Evolutionary conservation across 441 rosid species (phyloP).

Genomic region (Erodium trifolium): DNA sequence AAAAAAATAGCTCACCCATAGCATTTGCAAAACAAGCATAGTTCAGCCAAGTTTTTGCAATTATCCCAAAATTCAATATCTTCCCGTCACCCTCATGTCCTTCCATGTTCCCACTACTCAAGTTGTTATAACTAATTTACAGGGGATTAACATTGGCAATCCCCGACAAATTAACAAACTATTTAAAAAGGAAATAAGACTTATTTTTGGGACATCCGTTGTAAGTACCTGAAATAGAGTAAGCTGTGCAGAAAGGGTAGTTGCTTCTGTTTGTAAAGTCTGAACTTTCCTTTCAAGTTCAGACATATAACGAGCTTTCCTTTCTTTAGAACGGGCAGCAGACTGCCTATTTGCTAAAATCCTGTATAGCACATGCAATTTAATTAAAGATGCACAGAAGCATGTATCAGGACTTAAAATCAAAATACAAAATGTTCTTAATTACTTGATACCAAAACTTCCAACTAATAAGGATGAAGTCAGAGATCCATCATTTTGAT

Average conservation of each 20-base stretch:
- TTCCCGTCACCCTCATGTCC: not conserved
- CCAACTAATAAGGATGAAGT: not conserved
- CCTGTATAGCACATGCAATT: slow-evolving; percentile 26
- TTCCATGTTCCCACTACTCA: not conserved
- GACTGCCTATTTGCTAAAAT: slow-evolving; percentile 84
- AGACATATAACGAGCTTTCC: slow-evolving; percentile 71
- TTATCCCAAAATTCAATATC: too few relatives aligned
- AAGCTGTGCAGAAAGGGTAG: slow-evolving; percentile 79
- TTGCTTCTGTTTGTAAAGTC: slow-evolving; percentile 48
- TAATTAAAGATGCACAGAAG: not conserved
- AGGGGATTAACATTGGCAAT: not conserved
- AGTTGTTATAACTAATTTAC: not conserved
- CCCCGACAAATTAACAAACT: not conserved
- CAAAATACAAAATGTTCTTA: not conserved
- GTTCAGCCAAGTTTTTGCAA: too few relatives aligned
- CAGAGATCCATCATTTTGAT: too few relatives aligned
- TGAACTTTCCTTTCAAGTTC: slow-evolving; percentile 59
- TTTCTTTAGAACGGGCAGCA: slow-evolving; percentile 84
- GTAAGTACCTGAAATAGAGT: slow-evolving; percentile 63
- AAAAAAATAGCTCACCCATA: too few relatives aligned
- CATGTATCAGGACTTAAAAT: not conserved
- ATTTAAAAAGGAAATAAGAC: not conserved
- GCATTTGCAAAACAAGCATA: too few relatives aligned
- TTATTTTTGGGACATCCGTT: not conserved
- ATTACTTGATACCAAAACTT: not conserved